Conservation (phyloP, 148 eudicot species). For the Chenopodium suecicum region DNA sequence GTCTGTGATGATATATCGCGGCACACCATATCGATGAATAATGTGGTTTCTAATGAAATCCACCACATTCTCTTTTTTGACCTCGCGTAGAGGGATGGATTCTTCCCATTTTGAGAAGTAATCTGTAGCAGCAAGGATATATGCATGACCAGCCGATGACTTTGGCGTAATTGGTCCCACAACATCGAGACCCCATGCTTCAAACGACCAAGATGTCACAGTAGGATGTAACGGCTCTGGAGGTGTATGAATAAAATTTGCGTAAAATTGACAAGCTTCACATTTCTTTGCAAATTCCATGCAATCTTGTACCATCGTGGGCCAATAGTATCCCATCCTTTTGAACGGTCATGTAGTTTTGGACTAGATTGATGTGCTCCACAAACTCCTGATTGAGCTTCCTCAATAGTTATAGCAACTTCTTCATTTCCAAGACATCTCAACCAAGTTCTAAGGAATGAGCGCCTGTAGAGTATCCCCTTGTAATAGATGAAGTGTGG, state of each 20-base stretch:
- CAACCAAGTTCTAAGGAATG: too few species aligned
- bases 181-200: not conserved
- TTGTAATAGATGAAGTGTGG: too few species aligned
- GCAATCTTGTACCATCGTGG: constrained; percentile 9
- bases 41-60: not conserved
- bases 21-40: too few species aligned
- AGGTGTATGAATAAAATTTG: not conserved
- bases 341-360: too few species aligned
- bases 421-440: too few species aligned
- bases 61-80: not conserved
- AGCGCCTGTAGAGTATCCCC: too few species aligned
- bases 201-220: not conserved
- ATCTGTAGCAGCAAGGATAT: not conserved
- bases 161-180: not conserved
- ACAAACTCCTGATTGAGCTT: not conserved
- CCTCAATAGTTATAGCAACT: too few species aligned
- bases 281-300: constrained; percentile 2
- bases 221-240: not conserved
- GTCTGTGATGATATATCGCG: not conserved
- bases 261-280: not conserved
- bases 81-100: not conserved
- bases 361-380: not conserved
- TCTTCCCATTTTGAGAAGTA: not conserved
- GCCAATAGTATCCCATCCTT: not conserved
- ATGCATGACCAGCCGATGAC: not conserved